Base-by-base conservation (phyloP, 768 basidiomycete species). In the Kwoniella heveanensis region DNA sequence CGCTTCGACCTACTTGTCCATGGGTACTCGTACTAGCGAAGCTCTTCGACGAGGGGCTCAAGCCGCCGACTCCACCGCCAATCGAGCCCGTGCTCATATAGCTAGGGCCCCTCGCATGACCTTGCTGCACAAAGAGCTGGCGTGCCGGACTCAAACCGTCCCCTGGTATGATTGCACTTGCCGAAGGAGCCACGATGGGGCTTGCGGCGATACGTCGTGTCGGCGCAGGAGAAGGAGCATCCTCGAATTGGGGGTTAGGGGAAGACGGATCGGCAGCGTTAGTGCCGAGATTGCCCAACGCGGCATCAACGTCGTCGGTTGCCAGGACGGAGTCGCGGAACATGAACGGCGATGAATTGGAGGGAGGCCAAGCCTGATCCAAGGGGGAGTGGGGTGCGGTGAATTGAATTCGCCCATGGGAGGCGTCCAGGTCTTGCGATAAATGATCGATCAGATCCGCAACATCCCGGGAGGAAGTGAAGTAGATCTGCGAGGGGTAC, bases 371-470 rank as follows among this genome's bases (percentile, higher is more conserved):
- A 25, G 39, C 32, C 10, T 27, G 19, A 27, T 51, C 26, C 10
- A 48, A n/a, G 2, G 61, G 32, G 10, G 52, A 19, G n/a, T 44
- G 32, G 12, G 29, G 36, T 4, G 60, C 56, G 24, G 69, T 54
- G 50, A 77, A 63, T 29, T 74, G 73, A 26, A 77, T 74, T 8
- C 76, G 67, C 13, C 73, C 76, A 39, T 65, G 56, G 19, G 60
- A 69, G 22, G 59, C 66, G 27, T 68, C 64, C 6, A 66, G 63
- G 36, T 71, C 65, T 22, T 57, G 30, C 1, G 76, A 72, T 2
- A 77, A 50, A 24, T 74, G 71, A 49, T 74, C 71, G 48, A 77
- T 77, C n/a, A 77, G 62, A 46, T 77, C 76, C 10, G 69, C 76
- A 12, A 77, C 69, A 53, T 77, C 71, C 8, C 51, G 60, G 19